Conservation (phyloP, 352 stramenopile genomes). For the Pythium aquatile region DNA sequence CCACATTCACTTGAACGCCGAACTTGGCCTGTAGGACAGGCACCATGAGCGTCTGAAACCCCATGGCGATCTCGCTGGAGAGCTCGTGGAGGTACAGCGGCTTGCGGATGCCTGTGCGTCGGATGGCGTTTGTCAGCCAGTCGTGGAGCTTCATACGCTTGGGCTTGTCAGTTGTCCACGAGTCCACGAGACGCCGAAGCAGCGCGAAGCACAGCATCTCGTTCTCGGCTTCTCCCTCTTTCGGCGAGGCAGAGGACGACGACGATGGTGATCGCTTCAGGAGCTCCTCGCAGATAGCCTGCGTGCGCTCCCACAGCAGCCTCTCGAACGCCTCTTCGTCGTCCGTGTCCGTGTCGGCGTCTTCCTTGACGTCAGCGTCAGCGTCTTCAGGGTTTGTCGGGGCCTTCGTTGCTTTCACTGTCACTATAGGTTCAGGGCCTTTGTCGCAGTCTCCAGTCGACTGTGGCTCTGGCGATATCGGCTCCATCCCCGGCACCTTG, state of each 20-base stretch:
- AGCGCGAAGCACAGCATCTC: constrained; percentile 64
- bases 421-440: too few relatives aligned
- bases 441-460: not conserved
- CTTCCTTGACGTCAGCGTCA: not conserved
- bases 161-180: constrained; percentile 67
- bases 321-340: constrained; percentile 6
- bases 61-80: constrained; percentile 56
- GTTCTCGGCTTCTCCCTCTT: constrained; percentile 41
- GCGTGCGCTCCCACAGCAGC: constrained; percentile 37
- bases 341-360: not conserved
- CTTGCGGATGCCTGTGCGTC: constrained; percentile 44
- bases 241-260: constrained; percentile 19
- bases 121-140: constrained; percentile 71
- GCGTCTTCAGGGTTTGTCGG: not conserved
- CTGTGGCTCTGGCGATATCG: not conserved
- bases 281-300: constrained; percentile 43
- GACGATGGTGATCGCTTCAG: constrained; percentile 20
- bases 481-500: not conserved
- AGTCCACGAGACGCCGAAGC: constrained; percentile 55
- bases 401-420: too few relatives aligned
- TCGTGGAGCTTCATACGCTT: constrained; percentile 71
- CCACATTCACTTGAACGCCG: constrained; percentile 52
- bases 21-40: constrained; percentile 59
- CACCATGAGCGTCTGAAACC: constrained; percentile 60
- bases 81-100: constrained; percentile 62